phyloP scores from a whole-genome alignment of 2,329 filamentous ascomycete species.

The Microdochium nivale region DNA sequence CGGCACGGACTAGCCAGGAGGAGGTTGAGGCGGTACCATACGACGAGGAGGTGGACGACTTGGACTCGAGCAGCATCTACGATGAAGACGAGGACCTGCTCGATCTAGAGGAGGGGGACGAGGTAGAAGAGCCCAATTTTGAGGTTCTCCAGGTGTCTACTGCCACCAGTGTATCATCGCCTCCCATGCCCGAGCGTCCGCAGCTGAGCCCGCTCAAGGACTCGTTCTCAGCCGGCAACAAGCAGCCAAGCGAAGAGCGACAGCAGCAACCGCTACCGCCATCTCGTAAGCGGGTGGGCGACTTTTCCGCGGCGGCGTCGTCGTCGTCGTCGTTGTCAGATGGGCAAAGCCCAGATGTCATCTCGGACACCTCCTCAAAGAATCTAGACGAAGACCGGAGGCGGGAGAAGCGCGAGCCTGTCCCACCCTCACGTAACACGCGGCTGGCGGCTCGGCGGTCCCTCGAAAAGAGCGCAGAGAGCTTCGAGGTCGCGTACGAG shows the following conservation, averaged over 20 bases:
- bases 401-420: constrained; percentile 3
- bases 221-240: constrained; percentile 41
- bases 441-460: constrained; percentile 12
- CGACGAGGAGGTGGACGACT: constrained; percentile 12
- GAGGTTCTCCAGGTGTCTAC: constrained; percentile 21
- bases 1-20: constrained; percentile 13
- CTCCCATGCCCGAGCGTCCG: constrained; percentile 36
- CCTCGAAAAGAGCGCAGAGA: constrained; percentile 14
- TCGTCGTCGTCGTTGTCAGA: too few species aligned
- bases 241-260: constrained; percentile 20
- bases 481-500: constrained; percentile 16
- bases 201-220: constrained; percentile 44
- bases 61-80: constrained; percentile 25
- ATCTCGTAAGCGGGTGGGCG: constrained; percentile 25
- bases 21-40: constrained; percentile 12
- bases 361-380: too few species aligned
- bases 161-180: constrained; percentile 25
- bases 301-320: constrained; percentile 38
- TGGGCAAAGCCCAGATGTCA: constrained; percentile 15
- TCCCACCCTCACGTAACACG: constrained; percentile 20
- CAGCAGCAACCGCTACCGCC: constrained; percentile 11
- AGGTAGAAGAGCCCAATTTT: constrained; percentile 21
- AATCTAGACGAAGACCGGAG: background rate
- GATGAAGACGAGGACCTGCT: constrained; percentile 35
- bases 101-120: constrained; percentile 9